These are phyloP conservation scores for Cruciata laevipes DNA, from an alignment of 257 asterid species.

Conservation along the genomic window DNA sequence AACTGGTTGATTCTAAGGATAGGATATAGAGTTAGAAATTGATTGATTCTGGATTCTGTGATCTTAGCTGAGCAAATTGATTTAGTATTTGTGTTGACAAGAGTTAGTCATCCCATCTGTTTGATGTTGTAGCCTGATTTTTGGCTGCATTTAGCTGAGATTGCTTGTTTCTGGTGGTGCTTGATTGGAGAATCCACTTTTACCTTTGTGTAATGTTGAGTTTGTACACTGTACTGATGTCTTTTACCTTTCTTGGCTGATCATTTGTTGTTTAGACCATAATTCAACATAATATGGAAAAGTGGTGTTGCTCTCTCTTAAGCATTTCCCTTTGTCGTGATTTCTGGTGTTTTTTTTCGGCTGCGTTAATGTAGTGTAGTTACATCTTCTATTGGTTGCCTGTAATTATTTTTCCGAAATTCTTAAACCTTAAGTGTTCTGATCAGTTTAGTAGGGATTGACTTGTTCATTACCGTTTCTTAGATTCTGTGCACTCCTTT, in stretches of 20 bases:
- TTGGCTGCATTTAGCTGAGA: not conserved
- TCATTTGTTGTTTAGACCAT: not conserved
- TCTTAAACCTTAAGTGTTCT: not conserved
- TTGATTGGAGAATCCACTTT: not conserved
- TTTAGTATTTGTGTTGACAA: not conserved
- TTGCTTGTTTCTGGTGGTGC: not conserved
- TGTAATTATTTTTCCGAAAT: not conserved
- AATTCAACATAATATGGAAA: not conserved
- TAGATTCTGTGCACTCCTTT: not conserved
- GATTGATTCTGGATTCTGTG: constrained; percentile 1
- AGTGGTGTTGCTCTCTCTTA: not conserved
- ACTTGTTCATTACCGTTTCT: not conserved
- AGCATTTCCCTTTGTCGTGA: not conserved
- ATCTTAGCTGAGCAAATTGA: not conserved
- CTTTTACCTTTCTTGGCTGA: not conserved
- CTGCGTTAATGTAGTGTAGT: not conserved
- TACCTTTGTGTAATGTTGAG: not conserved
- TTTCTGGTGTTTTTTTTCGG: not conserved
- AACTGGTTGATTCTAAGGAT: not conserved
- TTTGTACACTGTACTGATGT: not conserved
- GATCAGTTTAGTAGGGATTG: not conserved
- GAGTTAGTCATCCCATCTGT: not conserved
- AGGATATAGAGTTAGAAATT: not conserved
- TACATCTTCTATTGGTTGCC: not conserved
- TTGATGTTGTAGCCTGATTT: not conserved